Evolutionary conservation across 352 stramenopile species (phyloP), one percentile per base, ranked within the genome.

Genomic region (Phytopythium cucurbitacearum): DNA sequence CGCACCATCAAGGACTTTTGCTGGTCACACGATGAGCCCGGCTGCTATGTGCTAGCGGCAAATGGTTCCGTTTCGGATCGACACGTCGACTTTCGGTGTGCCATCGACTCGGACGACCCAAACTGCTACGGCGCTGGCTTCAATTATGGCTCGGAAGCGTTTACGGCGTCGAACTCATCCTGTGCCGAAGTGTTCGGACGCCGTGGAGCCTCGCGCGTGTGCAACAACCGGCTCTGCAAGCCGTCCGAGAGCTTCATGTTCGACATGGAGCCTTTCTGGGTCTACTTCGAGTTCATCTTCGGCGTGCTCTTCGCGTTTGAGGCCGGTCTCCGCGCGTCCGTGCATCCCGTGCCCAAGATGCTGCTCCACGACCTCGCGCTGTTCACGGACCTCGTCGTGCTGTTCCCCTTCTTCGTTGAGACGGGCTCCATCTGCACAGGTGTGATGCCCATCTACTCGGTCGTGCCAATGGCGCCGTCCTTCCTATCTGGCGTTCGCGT

Each of bases 151-250:
- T 79, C 71, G 3, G 45, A 50, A 1, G 59, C 47, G 10, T 73
- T 71, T 3, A 51, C 47, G 1, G 15, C 21, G 21, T 28, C 21
- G 21, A 28, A 28, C 21, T 28, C 48, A 21, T 54, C 44, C 2
- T 81, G 69, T 36, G 42, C 8, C 3, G 58, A 65, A 5, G 58
- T 57, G 11, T 81, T 76, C 47, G 52, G 60, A 3, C 40, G 35
- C 0, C 48, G 51, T 32, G 67, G 65, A 16, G 40, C 52, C 6
- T 37, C 46, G 5, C 56, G 60, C 7, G 47, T 81, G n/a, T 71
- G 72, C 47, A 69, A 71, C 15, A 83, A 76, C 43, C 75, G 70
- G 0, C 38, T 83, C 1, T 86, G 72, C 48, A 71, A 80, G n/a
- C 42, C 60, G 3, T 55, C 57, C 3, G 40, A 71, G 9, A 59